Evolutionary conservation across 2,329 filamentous ascomycete species (phyloP), one percentile per base, ranked within the genome.

Genomic region (Neonectria coccinea): DNA sequence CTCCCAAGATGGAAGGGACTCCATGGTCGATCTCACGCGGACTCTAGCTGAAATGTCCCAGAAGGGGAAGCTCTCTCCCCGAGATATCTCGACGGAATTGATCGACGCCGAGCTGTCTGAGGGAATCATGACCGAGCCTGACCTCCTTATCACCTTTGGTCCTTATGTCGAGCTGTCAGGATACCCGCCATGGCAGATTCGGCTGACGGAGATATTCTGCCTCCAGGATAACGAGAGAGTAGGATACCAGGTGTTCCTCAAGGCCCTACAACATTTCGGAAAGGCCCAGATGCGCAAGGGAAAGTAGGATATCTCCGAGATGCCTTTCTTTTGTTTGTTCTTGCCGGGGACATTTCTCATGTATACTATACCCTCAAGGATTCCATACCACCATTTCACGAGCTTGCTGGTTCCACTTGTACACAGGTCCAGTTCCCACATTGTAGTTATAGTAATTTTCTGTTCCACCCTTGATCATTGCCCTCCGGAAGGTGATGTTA

Each of bases 31-130:
- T 78, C 86, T 99, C 50, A 99, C 96, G 45, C 93, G 94, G 75
- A 98, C 97, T 1, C 85, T 99, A 22, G 89, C 95, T 6, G 93
- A 97, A 76, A 98, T 99, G 96, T 92, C 93, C 7, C 96, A 98
- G 79, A 89, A 91, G 71, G 89, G 89, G 63, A 97, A 97, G 79
- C 85, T 99, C 14, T 88, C 88, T 2, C 87, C 92, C 1, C 84
- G 88, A 33, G 94, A 99, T 76, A 94, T 99, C 74, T 94, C 89
- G 61, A 85, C 87, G 55, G 93, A 97, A 67, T 83, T 99, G 55
- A 90, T 99, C 56, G 94, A 98, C 75, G 92, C 93, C 5, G 96
- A 99, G 79, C 86, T 99, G 55, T 91, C 83, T 14, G 88, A 90
- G 75, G 88, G 86, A 56, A 89, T 97, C 65, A 96, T 97, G 86